A percentile compares a stretch with the other conserved stretches of the same genome.
Conservation (phyloP, 768 basidiomycete species). For the Tricholoma bakamatsutake region DNA sequence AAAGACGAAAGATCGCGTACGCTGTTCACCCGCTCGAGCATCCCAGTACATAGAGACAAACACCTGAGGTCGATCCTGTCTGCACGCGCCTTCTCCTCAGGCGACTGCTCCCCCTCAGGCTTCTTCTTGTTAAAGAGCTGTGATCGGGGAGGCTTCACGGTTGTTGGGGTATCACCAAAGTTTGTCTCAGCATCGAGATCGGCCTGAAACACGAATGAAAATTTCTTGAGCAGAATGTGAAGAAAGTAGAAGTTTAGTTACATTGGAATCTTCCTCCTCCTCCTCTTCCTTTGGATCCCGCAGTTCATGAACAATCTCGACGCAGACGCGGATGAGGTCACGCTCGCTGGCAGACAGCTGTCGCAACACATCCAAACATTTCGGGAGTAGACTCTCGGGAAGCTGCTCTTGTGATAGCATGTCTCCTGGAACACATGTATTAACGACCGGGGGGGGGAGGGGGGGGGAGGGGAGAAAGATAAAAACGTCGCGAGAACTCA, state of each 20-base stretch:
- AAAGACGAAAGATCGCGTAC: constrained; percentile 36
- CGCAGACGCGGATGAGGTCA: constrained; percentile 83
- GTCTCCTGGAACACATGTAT: constrained; percentile 41
- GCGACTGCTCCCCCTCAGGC: constrained; percentile 37
- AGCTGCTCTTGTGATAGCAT: constrained; percentile 74
- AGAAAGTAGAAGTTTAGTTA: constrained; percentile 5
- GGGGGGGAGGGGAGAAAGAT: not conserved
- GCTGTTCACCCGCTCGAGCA: constrained; percentile 82
- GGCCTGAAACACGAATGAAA: constrained; percentile 9
- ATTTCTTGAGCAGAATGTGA: not conserved
- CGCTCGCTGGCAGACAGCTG: constrained; percentile 67
- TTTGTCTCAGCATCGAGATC: constrained; percentile 20
- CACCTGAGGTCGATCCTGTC: constrained; percentile 72
- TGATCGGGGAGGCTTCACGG: constrained; percentile 16
- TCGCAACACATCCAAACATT: constrained; percentile 79
- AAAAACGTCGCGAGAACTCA: constrained; percentile 31
- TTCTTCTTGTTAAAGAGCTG: constrained; percentile 21
- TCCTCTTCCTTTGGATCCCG: constrained; percentile 44
- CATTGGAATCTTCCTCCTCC: constrained; percentile 31
- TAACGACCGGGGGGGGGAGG: no score
- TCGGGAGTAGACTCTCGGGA: constrained; percentile 62
- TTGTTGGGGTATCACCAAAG: constrained; percentile 23
- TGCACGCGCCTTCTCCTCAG: constrained; percentile 51
- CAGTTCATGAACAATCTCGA: constrained; percentile 82
- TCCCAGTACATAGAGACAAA: constrained; percentile 68